Base-by-base conservation (phyloP, 768 basidiomycete genomes). In the Boletellus ananiceps region DNA sequence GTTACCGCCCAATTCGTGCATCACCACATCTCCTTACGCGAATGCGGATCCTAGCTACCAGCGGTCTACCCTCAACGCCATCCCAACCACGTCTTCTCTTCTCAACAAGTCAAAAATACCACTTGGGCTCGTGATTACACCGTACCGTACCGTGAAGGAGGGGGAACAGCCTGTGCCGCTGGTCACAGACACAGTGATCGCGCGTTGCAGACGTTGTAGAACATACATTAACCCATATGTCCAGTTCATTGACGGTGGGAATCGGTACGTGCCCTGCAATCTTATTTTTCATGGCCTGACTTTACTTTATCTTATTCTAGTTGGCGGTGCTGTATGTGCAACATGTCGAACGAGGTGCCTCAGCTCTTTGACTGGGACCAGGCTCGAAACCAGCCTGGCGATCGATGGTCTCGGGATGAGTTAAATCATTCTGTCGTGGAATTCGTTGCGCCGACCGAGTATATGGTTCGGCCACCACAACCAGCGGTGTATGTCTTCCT, bases 301-400 rank as follows among this genome's bases (percentile, higher is more conserved):
- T 49, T 52, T 31, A 60, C 50, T n/a, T 29, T 25, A 25, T 9
- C 35, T 19, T 40, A 21, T 13, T 49, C 18, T 47, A 87, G 88
- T 55, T 99, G 96, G 96, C 88, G 96, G 65, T 99, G 96, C 69
- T 95, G 93, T 70, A 93, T 99, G 93, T 99, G 96, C 69, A 90
- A 87, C 61, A 84, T 98, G 79, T 88, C 91, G 36, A 99, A 98
- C 66, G 96, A 98, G 69, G 94, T 98, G 0, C 96, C 96, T 19
- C 94, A 97, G 60, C 74, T 96, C 44, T 98, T 98, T 64, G 96
- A 99, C 66, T 99, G 96, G 96, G 92, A 99, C 66, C 90, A 93
- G 68, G 81, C 77, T 46, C 83, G 82, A 55, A 96, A 95, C 63
- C 88, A 92, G 67, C 94, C 93, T 27, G 94, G 91, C 12, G 96